Base-by-base conservation (phyloP, 805 yeast species). In the Candida nanaspora region DNA sequence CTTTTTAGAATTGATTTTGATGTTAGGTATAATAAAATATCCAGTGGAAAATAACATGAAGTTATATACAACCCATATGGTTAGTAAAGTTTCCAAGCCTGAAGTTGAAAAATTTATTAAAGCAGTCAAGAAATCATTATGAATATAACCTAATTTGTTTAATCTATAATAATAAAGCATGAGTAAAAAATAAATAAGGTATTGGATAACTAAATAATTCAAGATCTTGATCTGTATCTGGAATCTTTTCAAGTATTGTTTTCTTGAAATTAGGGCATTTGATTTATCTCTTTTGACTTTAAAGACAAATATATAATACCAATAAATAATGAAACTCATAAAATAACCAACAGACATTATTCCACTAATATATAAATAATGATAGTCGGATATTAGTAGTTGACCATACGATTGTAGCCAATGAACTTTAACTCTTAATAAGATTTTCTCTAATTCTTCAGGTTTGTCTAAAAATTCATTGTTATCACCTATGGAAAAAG, bases 391-490 rank as follows among this genome's bases (percentile, higher is more conserved):
- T 4, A 51, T 52, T n/a, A 55, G 34, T 29, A 61, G 45, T 29
- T 45, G 38, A 26, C 66, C 66, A 42, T 46, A 59, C 6, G 59
- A 45, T 42, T 61, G 66, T n/a, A 42, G 46, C 66, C 66, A 61
- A 35, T 53, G 58, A 22, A 58, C 50, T 16, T 37, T 38, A 15
- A 55, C 51, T 1, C 33, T 19, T 8, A 55, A 16, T 6, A 8
- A 9, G 6, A 18, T 6, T n/a, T 41, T 38, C 2, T 27, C 35
- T 13, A 13, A 29, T 13, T 33, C 39, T 14, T 39, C 45, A 5
- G 30, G 22, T 13, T 37, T 44, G n/a, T n/a, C n/a, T n/a, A n/a
- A n/a, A n/a, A n/a, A n/a, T n/a, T n/a, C n/a, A 4, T 7, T 7
- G 8, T 34, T 37, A n/a, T 40, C 46, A 6, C 29, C 20, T 10